A percentile compares a stretch with the other conserved stretches of the same genome.
Conservation (phyloP, 768 basidiomycete species). For the Fomitopsis pulvina region DNA sequence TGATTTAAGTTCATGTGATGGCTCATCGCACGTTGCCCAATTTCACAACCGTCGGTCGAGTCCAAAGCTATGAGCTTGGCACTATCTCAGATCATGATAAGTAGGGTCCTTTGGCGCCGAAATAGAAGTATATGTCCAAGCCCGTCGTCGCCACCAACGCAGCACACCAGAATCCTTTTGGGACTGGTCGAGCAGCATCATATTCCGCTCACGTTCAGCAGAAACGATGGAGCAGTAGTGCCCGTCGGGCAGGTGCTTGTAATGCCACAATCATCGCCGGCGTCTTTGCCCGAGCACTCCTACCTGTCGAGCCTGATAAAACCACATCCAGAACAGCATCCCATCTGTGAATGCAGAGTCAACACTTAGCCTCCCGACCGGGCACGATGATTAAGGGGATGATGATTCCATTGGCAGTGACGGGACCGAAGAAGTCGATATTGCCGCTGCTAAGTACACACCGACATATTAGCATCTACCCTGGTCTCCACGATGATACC, state of each 20-base stretch:
- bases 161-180: too few relatives aligned
- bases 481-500: neutral
- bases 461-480: neutral
- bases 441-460: neutral
- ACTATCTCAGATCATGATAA: too few relatives aligned
- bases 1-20: too few relatives aligned
- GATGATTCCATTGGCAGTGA: neutral
- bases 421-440: neutral
- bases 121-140: too few relatives aligned
- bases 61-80: too few relatives aligned
- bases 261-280: neutral
- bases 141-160: too few relatives aligned
- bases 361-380: neutral
- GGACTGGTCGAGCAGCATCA: too few relatives aligned
- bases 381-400: neutral
- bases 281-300: neutral
- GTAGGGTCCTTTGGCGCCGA: too few relatives aligned
- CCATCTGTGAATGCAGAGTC: neutral
- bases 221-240: neutral
- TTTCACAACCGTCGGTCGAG: too few relatives aligned
- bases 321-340: neutral
- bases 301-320: neutral
- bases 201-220: too few relatives aligned
- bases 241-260: neutral
- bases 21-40: too few relatives aligned